A percentile compares a stretch with the other conserved stretches of the same genome.
Evolutionary conservation across 805 yeast species (phyloP).

Genomic region (Candida ovalis): DNA sequence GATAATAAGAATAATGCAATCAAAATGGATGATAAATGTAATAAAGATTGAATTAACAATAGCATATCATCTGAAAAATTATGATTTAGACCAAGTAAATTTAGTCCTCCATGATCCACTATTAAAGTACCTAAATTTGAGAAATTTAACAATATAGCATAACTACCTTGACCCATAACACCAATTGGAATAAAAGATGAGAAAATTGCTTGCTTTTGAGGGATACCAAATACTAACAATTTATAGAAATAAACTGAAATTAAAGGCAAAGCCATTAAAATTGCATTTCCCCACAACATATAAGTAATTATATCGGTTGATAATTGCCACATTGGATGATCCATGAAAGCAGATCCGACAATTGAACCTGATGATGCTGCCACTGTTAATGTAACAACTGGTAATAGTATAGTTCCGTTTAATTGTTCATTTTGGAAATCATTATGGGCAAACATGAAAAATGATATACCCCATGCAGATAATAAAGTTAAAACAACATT

Average conservation of each 20-base stretch:
- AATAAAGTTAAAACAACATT: conserved; percentile 49
- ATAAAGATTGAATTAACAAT: conserved; percentile 4
- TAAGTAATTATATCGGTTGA: conserved; percentile 52
- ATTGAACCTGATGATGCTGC: conserved; percentile 66
- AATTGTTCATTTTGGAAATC: conserved; percentile 36
- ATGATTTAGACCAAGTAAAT: conserved; percentile 9
- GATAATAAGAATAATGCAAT: conserved; percentile 28
- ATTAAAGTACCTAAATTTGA: conserved; percentile 17
- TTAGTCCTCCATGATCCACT: conserved; percentile 6
- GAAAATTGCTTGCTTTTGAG: conserved; percentile 50
- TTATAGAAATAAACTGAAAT: conserved; percentile 58
- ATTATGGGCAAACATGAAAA: conserved; percentile 39
- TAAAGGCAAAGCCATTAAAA: conserved; percentile 53
- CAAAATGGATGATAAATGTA: conserved; percentile 16
- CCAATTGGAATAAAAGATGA: conserved; percentile 80
- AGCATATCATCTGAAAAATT: conserved; percentile 5
- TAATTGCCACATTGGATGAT: conserved; percentile 34
- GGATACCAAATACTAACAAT: conserved; percentile 53
- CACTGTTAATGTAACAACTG: conserved; percentile 79
- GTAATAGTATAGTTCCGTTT: conserved; percentile 60
- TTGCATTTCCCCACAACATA: conserved; percentile 68
- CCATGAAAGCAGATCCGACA: conserved; percentile 37
- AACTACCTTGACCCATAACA: conserved; percentile 82
- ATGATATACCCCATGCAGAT: conserved; percentile 61
- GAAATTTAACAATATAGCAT: conserved; percentile 44